Percentiles rank a stretch among this genome's conserved stretches.
These are phyloP conservation scores for Clavispora fructus DNA, from an alignment of 805 yeast genomes.

Conservation along the genomic window DNA sequence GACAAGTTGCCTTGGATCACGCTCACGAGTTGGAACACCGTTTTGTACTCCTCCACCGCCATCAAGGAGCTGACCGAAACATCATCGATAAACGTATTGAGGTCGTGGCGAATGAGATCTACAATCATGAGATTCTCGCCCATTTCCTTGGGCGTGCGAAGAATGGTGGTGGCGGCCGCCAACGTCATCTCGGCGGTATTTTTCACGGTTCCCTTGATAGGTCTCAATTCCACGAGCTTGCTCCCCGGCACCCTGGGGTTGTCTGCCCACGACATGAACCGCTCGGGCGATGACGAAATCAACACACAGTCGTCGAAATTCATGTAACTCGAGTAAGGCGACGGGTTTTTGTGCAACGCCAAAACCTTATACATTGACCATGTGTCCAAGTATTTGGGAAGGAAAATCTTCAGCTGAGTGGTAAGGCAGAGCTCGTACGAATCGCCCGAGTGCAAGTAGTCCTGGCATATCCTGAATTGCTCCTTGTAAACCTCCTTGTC, in stretches of 20 bases:
- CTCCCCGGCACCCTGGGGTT: slow-evolving; percentile 17
- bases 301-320: slow-evolving; percentile 59
- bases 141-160: slow-evolving; percentile 83
- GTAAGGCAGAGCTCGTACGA: slow-evolving; percentile 93
- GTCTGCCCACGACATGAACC: slow-evolving; percentile 77
- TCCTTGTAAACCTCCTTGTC: slow-evolving; percentile 46
- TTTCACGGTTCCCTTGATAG: slow-evolving; percentile 92
- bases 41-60: slow-evolving; percentile 87
- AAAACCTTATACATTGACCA: slow-evolving; percentile 81
- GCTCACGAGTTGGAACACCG: slow-evolving; percentile 88
- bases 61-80: slow-evolving; percentile 77
- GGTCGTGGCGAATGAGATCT: slow-evolving; percentile 89
- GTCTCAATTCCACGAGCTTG: slow-evolving; percentile 70
- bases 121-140: slow-evolving; percentile 98
- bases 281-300: slow-evolving; percentile 89
- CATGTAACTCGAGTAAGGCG: slow-evolving; percentile 85
- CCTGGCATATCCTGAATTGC: slow-evolving; percentile 61
- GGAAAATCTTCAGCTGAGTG: slow-evolving; percentile 55
- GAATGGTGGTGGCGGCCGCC: slow-evolving; percentile 55
- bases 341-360: slow-evolving; percentile 65
- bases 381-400: slow-evolving; percentile 47
- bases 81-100: slow-evolving; percentile 56
- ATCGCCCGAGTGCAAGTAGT: slow-evolving; percentile 69
- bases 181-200: slow-evolving; percentile 51
- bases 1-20: slow-evolving; percentile 66